Percentiles rank a stretch among this genome's conserved stretches.
Conservation (phyloP, 2,329 filamentous ascomycete genomes). For the Venturia aucupariae region DNA sequence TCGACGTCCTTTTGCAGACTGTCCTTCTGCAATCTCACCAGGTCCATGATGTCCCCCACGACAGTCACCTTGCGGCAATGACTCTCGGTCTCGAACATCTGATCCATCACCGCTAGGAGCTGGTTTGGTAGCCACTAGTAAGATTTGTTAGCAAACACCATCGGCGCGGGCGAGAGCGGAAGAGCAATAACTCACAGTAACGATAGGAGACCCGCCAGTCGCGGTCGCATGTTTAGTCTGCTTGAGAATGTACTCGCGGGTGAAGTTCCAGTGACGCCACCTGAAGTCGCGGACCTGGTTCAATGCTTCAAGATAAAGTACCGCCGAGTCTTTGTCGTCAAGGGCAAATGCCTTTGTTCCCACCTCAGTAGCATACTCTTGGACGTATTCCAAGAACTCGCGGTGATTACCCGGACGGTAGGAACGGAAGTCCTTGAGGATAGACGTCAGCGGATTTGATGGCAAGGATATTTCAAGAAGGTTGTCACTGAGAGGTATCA, state of each 20-base stretch:
- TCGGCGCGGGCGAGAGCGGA: not conserved
- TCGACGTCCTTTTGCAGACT: slow-evolving; percentile 63
- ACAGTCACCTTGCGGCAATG: slow-evolving; percentile 36
- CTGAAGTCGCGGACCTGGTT: slow-evolving; percentile 73
- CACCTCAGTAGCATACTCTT: slow-evolving; percentile 39
- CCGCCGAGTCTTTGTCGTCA: slow-evolving; percentile 49
- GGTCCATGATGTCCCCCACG: slow-evolving; percentile 58
- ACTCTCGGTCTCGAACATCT: slow-evolving; percentile 55
- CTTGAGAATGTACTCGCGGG: slow-evolving; percentile 75
- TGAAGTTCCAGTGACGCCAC: slow-evolving; percentile 81
- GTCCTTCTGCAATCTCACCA: slow-evolving; percentile 52
- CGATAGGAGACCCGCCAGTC: slow-evolving; percentile 72
- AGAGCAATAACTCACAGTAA: slow-evolving; percentile 44
- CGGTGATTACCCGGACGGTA: slow-evolving; percentile 87
- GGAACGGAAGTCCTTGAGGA: slow-evolving; percentile 77
- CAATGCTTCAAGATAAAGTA: slow-evolving; percentile 42
- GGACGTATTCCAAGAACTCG: slow-evolving; percentile 69
- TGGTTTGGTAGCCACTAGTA: slow-evolving; percentile 68
- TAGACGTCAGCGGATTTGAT: slow-evolving; percentile 75
- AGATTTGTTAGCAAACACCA: not conserved
- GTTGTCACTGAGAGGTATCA: slow-evolving; percentile 85
- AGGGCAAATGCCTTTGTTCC: slow-evolving; percentile 53
- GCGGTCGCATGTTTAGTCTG: slow-evolving; percentile 66
- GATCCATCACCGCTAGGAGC: slow-evolving; percentile 60
- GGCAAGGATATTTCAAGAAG: slow-evolving; percentile 83